These are phyloP conservation scores for Malbranchea zuffiana DNA, from an alignment of 2,329 filamentous ascomycete species.

Conservation along the genomic window DNA sequence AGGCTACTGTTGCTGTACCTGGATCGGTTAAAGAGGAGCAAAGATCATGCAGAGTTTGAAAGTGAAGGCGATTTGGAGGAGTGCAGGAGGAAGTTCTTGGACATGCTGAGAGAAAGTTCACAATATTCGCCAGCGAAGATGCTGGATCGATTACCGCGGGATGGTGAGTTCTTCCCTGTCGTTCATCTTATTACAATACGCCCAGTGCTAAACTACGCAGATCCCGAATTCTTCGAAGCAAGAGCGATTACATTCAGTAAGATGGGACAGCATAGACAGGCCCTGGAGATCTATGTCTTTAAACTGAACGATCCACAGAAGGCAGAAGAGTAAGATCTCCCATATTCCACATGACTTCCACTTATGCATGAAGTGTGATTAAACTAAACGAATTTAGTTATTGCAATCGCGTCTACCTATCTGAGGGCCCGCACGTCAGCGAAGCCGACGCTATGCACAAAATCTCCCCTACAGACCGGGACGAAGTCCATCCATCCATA, in stretches of 20 bases:
- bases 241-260: constrained; percentile 85
- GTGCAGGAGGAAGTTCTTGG: constrained; percentile 56
- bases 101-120: constrained; percentile 62
- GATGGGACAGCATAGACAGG: constrained; percentile 91
- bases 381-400: constrained; percentile 44
- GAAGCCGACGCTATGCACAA: constrained; percentile 26
- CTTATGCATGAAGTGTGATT: background rate
- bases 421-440: constrained; percentile 38
- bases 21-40: constrained; percentile 37
- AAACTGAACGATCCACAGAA: constrained; percentile 77
- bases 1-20: constrained; percentile 64
- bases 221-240: constrained; percentile 76
- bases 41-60: constrained; percentile 30
- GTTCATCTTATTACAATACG: constrained; percentile 5
- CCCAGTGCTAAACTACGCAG: constrained; percentile 34
- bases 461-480: constrained; percentile 37
- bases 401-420: constrained; percentile 74
- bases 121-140: constrained; percentile 74
- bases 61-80: constrained; percentile 42
- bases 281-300: constrained; percentile 95
- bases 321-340: constrained; percentile 66
- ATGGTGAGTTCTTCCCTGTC: constrained; percentile 49
- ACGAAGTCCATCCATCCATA: constrained; percentile 57
- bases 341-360: background rate
- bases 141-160: constrained; percentile 64